Percentiles rank a stretch among this genome's conserved stretches.
These are phyloP conservation scores for Wickerhamiella occidentalis DNA, from an alignment of 805 yeast species.

Conservation along the genomic window DNA sequence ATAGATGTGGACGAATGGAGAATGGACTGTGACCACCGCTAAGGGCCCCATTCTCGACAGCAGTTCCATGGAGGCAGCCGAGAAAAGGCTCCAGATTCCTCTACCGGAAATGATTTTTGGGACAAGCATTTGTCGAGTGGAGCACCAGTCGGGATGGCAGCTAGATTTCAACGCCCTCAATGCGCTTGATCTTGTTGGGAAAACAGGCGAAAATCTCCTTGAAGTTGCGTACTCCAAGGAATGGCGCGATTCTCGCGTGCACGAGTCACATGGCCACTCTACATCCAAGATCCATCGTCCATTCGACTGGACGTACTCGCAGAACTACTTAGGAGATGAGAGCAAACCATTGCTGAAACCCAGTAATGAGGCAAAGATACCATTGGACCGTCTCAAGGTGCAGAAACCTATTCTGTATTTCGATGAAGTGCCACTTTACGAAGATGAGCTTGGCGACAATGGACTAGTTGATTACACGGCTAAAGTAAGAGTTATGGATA, in stretches of 20 bases:
- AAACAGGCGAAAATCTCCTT: conserved; percentile 39
- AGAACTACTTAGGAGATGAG: conserved; percentile 52
- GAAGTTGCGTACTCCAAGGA: conserved; percentile 78
- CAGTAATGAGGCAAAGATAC: conserved; percentile 35
- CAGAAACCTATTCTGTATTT: conserved; percentile 82
- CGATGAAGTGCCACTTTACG: conserved; percentile 80
- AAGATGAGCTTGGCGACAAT: conserved; percentile 93
- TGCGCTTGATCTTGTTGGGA: conserved; percentile 51
- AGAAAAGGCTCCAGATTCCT: conserved; percentile 54
- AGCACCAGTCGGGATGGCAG: conserved; percentile 33
- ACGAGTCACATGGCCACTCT: conserved; percentile 31
- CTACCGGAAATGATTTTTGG: conserved; percentile 98
- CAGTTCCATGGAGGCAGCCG: conserved; percentile 58
- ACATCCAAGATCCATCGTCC: conserved; percentile 59
- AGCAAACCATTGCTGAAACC: conserved; percentile 23
- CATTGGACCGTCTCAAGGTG: conserved; percentile 51
- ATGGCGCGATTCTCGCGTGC: conserved; percentile 42
- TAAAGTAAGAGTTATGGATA: conserved; percentile 81
- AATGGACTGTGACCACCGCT: conserved; percentile 62
- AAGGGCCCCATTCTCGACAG: conserved; percentile 69
- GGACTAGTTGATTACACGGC: conserved; percentile 71
- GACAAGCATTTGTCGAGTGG: conserved; percentile 50
- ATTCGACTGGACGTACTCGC: conserved; percentile 93
- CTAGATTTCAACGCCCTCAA: conserved; percentile 66
- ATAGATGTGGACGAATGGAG: conserved; percentile 16